Conservation (phyloP, 1,139 yeast genomes). For the Nakaseomyces nivariensis region DNA sequence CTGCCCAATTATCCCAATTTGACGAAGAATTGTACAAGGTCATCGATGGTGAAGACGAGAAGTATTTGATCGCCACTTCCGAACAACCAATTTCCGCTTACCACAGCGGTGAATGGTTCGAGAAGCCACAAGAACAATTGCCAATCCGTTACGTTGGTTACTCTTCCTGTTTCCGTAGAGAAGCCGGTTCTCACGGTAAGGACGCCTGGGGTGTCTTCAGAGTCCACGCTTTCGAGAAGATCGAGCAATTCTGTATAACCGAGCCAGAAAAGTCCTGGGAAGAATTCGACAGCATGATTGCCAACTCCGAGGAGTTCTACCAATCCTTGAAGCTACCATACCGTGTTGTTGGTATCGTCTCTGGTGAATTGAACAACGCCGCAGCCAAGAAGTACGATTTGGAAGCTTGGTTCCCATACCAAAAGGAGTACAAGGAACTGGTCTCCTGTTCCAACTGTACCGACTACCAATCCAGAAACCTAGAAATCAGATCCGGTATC, state of each 20-base stretch:
- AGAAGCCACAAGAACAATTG: conserved; percentile 90
- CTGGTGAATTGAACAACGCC: conserved; percentile 97
- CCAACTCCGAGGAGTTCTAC: conserved; percentile 84
- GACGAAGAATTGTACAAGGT: conserved; percentile 98
- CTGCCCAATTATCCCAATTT: conserved; percentile 95
- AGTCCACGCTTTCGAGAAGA: conserved; percentile 96
- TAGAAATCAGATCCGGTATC: conserved; percentile 97
- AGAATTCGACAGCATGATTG: conserved; percentile 93
- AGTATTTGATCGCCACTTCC: conserved; percentile 94
- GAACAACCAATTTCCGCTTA: conserved; percentile 99
- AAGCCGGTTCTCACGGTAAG: conserved; percentile 98
- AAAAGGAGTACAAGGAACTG: conserved; percentile 94
- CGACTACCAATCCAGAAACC: conserved; percentile 95
- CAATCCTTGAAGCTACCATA: conserved; percentile 86
- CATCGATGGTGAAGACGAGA: conserved; percentile 93
- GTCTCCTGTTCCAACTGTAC: conserved; percentile 99
- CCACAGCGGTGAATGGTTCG: conserved; percentile 98
- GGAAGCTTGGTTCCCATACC: conserved; percentile 99
- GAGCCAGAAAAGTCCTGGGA: conserved; percentile 98
- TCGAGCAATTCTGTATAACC: conserved; percentile 89
- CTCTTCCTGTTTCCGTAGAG: conserved; percentile 98
- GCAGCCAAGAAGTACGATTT: conserved; percentile 98
- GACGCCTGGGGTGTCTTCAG: conserved; percentile 99
- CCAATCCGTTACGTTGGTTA: conserved; percentile 96
- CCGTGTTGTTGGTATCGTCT: conserved; percentile 94